A percentile compares a stretch with the other conserved stretches of the same genome.
Conservation (phyloP, 768 basidiomycete species). For the Psilocybe azurescens region DNA sequence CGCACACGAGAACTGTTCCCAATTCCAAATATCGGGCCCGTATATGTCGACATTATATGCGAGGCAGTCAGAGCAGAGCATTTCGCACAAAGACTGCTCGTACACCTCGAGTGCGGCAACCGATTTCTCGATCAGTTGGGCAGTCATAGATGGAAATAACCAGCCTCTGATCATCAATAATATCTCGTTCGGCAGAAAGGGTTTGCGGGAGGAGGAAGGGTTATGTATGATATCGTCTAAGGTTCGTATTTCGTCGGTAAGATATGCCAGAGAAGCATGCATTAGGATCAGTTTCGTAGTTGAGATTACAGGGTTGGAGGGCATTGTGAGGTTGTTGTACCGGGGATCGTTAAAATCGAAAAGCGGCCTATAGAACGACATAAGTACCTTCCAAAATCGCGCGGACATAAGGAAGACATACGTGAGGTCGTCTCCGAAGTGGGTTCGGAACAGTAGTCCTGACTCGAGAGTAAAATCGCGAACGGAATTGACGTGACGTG, state of each 20-base stretch:
- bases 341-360: background rate
- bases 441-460: constrained; percentile 16
- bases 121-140: constrained; percentile 46
- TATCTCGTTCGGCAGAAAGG: constrained; percentile 53
- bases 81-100: constrained; percentile 41
- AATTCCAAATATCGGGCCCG: constrained; percentile 55
- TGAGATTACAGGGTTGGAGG: constrained; percentile 29
- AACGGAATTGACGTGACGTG: constrained; percentile 42
- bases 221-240: constrained; percentile 43
- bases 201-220: constrained; percentile 17
- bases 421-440: constrained; percentile 14
- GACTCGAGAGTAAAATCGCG: constrained; percentile 7
- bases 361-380: constrained; percentile 9
- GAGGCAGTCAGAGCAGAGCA: constrained; percentile 55
- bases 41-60: constrained; percentile 59
- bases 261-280: constrained; percentile 56
- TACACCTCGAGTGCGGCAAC: constrained; percentile 45
- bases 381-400: constrained; percentile 20
- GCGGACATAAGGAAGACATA: constrained; percentile 27
- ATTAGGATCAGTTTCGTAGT: constrained; percentile 50
- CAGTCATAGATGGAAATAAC: constrained; percentile 48
- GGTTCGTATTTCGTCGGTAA: constrained; percentile 50
- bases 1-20: constrained; percentile 59
- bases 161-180: constrained; percentile 55
- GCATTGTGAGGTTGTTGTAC: constrained; percentile 19